Percentiles rank a stretch among this genome's conserved stretches.
phyloP scores from a whole-genome alignment of 495 filamentous ascomycete species.

The Penicillium parvum region DNA sequence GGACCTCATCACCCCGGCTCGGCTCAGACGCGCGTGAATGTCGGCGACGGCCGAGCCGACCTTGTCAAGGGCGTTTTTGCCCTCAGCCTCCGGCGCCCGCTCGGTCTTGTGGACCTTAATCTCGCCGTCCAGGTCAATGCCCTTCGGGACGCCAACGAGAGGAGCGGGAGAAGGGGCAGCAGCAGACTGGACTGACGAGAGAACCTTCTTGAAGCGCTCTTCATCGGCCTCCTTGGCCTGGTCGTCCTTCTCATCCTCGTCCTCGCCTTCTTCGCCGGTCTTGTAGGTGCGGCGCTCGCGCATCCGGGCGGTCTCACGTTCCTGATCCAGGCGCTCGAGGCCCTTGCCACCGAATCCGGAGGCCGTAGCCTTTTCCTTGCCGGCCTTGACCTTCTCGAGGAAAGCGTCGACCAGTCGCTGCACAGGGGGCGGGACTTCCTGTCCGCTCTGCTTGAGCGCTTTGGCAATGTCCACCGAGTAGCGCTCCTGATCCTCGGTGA shows the following conservation, averaged over 20 bases:
- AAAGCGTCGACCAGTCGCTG: constrained; percentile 63
- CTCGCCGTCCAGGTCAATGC: constrained; percentile 65
- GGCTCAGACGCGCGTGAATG: constrained; percentile 82
- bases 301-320: constrained; percentile 77
- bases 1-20: constrained; percentile 77
- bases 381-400: constrained; percentile 83
- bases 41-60: constrained; percentile 79
- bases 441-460: constrained; percentile 86
- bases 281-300: constrained; percentile 86
- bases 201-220: constrained; percentile 62
- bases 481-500: constrained; percentile 86
- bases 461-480: constrained; percentile 88
- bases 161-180: constrained; percentile 41
- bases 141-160: constrained; percentile 53
- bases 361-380: constrained; percentile 76
- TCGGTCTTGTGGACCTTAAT: constrained; percentile 78
- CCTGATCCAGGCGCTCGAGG: constrained; percentile 82
- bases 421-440: constrained; percentile 69
- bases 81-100: constrained; percentile 42
- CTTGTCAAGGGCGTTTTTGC: constrained; percentile 74
- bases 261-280: constrained; percentile 84
- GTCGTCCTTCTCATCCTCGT: constrained; percentile 74
- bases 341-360: constrained; percentile 95
- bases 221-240: constrained; percentile 49
- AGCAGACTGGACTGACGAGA: constrained; percentile 58